Evolutionary conservation across 148 eudicot species (phyloP), one percentile per base, ranked within the genome.

Genomic region (Camellia japonica): DNA sequence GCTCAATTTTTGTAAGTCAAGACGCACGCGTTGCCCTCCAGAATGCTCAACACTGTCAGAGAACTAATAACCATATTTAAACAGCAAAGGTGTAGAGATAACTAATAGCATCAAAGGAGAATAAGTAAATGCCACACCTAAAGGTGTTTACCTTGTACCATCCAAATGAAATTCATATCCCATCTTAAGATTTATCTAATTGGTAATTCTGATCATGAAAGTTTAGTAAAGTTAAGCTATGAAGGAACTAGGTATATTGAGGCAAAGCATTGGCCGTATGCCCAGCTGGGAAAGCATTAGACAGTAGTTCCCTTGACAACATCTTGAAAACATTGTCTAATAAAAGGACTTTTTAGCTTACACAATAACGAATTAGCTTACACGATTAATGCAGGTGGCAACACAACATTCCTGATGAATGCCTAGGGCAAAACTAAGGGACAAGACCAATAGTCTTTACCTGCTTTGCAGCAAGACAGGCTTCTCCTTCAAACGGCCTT

Each of bases 21-120:
- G 90, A 77, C 99, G 97, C 63, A 96, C 98, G 23, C 88, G 92
- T 75, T 92, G 97, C 82, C 99, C 99, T 82, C 95, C 97, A 62
- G 99, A 93, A 88, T 91, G 98, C 93, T 96, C 94, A 78, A 88
- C 93, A 79, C 99, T 96, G 93, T 49, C 66, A 79, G 65, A 76
- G 56, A 63, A 23, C 30, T 78, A 18, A 79, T 41, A 43, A 76
- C 51, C 42, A 65, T 55, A 23, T 79, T 71, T 81, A 71, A 23
- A 67, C 47, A 65, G 19, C 3, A 43, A 42, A 72, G 23, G 41
- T 42, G 19, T 19, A 55, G 52, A 44, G 19, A 19, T 4, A 66
- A 68, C 54, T 18, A 23, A 74, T 2, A 75, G 62, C 18, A 81
- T 65, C 3, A 55, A 80, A 23, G 38, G 43, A 5, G 8, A 42